Percentiles rank a stretch among this genome's conserved stretches.
phyloP scores from a whole-genome alignment of 2,329 filamentous ascomycete species.

The Clonostachys rosea region DNA sequence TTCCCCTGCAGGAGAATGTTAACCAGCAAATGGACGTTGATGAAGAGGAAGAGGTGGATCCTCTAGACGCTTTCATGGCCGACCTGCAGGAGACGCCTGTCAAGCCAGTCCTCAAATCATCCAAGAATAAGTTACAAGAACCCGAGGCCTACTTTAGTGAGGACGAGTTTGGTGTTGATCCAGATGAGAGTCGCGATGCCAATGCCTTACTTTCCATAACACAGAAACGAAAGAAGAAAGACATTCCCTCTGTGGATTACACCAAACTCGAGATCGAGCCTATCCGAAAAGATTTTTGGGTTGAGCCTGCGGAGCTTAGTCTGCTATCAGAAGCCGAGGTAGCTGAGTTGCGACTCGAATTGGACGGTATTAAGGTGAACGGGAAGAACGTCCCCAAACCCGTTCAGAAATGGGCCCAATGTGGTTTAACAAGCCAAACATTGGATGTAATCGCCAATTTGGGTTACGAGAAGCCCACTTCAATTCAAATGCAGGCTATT shows the following conservation, averaged over 20 bases:
- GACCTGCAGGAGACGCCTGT: conserved; percentile 53
- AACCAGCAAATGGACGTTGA: conserved; percentile 54
- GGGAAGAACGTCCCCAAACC: conserved; percentile 88
- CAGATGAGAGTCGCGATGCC: conserved; percentile 40
- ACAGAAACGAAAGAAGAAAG: conserved; percentile 83
- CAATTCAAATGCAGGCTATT: conserved; percentile 93
- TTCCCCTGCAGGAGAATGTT: no score
- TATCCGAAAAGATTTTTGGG: conserved; percentile 93
- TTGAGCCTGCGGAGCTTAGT: conserved; percentile 78
- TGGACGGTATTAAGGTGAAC: conserved; percentile 93
- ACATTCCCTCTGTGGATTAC: conserved; percentile 85
- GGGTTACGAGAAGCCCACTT: conserved; percentile 83
- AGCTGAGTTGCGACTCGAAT: conserved; percentile 73
- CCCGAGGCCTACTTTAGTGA: conserved; percentile 88
- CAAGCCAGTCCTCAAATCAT: conserved; percentile 24
- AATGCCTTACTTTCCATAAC: conserved; percentile 48
- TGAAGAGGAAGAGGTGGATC: conserved; percentile 71
- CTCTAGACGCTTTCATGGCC: conserved; percentile 96
- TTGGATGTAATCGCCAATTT: conserved; percentile 79
- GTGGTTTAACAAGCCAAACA: conserved; percentile 81
- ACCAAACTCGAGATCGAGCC: conserved; percentile 78
- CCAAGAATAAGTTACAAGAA: conserved; percentile 54
- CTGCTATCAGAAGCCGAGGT: conserved; percentile 83
- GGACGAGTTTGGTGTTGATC: conserved; percentile 60
- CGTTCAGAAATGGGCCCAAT: conserved; percentile 95